Evolutionary conservation across 1,284 basidiomycete species (phyloP).

Genomic region (Boletus mariae): DNA sequence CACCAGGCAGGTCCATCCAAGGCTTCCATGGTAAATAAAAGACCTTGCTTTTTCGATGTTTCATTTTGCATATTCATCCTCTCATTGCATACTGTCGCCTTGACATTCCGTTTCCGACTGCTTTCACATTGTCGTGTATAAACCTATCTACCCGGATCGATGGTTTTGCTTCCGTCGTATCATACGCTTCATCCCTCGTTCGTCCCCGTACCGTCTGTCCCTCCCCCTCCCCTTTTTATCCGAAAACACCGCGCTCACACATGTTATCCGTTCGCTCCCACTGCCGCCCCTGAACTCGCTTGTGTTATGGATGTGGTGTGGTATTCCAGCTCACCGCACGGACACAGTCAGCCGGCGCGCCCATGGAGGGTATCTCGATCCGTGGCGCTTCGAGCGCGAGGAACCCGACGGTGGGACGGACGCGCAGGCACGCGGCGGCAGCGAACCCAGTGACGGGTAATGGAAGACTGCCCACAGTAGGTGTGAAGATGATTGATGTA

Average conservation of each 20-base stretch:
- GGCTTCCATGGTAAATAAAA: conserved; percentile 64
- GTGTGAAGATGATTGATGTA: conserved; percentile 48
- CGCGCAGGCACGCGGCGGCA: conserved; percentile 56
- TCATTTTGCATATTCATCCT: conserved; percentile 28
- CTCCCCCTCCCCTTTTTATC: conserved; percentile 19
- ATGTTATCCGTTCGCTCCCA: conserved; percentile 29
- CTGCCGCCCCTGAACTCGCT: conserved; percentile 27
- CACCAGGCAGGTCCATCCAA: conserved; percentile 42
- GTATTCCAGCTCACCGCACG: conserved; percentile 34
- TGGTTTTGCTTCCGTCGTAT: conserved; percentile 12
- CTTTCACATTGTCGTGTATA: conserved; percentile 14
- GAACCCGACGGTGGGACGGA: conserved; percentile 43
- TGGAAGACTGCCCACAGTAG: conserved; percentile 16
- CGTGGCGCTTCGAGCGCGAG: conserved; percentile 31
- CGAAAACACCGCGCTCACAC: conserved; percentile 42
- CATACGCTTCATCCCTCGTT: conserved; percentile 7
- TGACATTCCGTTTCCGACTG: conserved; percentile 10
- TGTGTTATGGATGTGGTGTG: conserved; percentile 15
- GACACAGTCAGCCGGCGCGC: conserved; percentile 25
- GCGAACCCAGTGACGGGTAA: conserved; percentile 13
- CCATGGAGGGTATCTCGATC: conserved; percentile 31
- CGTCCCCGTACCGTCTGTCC: conserved; percentile 22
- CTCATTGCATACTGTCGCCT: conserved; percentile 21
- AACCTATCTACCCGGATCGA: conserved; percentile 16
- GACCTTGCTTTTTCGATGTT: conserved; percentile 27